phyloP scores from a whole-genome alignment of 768 basidiomycete genomes.

The Filobasidium floriforme region DNA sequence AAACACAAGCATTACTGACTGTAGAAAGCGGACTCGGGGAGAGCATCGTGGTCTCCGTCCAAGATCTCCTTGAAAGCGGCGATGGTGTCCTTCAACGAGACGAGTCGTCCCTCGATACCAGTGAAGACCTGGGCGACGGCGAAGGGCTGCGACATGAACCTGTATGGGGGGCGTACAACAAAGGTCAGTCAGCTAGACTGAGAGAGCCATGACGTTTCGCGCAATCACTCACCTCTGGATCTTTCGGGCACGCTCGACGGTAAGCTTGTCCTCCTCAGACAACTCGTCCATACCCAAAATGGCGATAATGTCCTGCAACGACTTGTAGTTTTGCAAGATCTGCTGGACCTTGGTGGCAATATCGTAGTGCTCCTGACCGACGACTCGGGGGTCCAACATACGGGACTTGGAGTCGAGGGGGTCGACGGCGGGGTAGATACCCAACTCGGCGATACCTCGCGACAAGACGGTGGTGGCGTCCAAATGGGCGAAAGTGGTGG shows the following conservation, averaged over 20 bases:
- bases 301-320: conserved; percentile 84
- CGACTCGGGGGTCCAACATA: conserved; percentile 99
- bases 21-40: conserved; percentile 97
- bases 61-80: conserved; percentile 91
- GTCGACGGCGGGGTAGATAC: conserved; percentile 99
- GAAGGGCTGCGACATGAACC: conserved; percentile 99
- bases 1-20: conserved; percentile 48
- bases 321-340: conserved; percentile 56
- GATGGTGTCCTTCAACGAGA: conserved; percentile 74
- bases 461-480: conserved; percentile 99
- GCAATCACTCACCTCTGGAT: conserved; percentile 53
- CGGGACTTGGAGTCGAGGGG: conserved; percentile 99
- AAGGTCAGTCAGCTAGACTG: background rate
- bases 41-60: conserved; percentile 71
- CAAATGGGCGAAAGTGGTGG: conserved; percentile 99
- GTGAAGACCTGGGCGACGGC: conserved; percentile 99
- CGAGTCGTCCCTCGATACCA: conserved; percentile 96
- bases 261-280: conserved; percentile 99
- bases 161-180: background rate
- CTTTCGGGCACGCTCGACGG: conserved; percentile 95
- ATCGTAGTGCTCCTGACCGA: conserved; percentile 71
- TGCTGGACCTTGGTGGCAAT: conserved; percentile 95
- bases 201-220: too few relatives aligned
- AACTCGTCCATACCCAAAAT: conserved; percentile 99
- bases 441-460: conserved; percentile 71